Evolutionary conservation across 441 rosid genomes (phyloP).

Genomic region (Francoa sonchifolia): DNA sequence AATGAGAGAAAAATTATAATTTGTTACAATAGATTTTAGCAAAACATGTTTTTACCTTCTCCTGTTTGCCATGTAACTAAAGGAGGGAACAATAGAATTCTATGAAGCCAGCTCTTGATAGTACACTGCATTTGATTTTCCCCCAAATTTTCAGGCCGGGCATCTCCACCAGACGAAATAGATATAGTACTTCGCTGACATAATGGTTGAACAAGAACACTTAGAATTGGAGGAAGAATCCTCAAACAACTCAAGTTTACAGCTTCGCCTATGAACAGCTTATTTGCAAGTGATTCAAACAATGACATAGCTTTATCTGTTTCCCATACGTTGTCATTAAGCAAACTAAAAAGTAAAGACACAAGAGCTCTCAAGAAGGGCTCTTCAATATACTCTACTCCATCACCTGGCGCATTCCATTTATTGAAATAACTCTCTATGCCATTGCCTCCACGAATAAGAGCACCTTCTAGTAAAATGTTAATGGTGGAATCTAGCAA

Average conservation of each 20-base stretch:
- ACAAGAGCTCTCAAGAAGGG: slow-evolving; percentile 80
- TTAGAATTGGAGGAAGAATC: slow-evolving; percentile 53
- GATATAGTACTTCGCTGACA: slow-evolving; percentile 23
- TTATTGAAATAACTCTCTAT: slow-evolving; percentile 21
- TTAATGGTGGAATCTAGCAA: slow-evolving; percentile 53
- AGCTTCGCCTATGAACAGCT: slow-evolving; percentile 68
- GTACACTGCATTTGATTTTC: slow-evolving; percentile 33
- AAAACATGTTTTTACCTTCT: slow-evolving; percentile 31
- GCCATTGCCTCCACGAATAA: slow-evolving; percentile 45
- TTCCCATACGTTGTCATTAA: slow-evolving; percentile 59
- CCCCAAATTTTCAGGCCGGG: slow-evolving; percentile 14
- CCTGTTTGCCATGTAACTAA: slow-evolving; percentile 46
- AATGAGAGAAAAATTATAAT: too few species aligned
- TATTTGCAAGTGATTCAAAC: slow-evolving; percentile 46
- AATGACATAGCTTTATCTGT: slow-evolving; percentile 47
- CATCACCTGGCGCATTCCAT: slow-evolving; percentile 35
- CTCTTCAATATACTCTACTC: slow-evolving; percentile 41
- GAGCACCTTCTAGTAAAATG: slow-evolving; percentile 77
- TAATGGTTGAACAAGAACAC: slow-evolving; percentile 38
- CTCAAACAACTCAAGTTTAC: slow-evolving; percentile 54
- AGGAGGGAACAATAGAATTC: slow-evolving; percentile 59
- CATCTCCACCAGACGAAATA: slow-evolving; percentile 19
- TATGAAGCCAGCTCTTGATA: slow-evolving; percentile 64
- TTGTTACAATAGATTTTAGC: not conserved
- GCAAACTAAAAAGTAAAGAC: slow-evolving; percentile 45